Conservation (phyloP, 1,139 yeast species). For the Candida tetrigidarum region DNA sequence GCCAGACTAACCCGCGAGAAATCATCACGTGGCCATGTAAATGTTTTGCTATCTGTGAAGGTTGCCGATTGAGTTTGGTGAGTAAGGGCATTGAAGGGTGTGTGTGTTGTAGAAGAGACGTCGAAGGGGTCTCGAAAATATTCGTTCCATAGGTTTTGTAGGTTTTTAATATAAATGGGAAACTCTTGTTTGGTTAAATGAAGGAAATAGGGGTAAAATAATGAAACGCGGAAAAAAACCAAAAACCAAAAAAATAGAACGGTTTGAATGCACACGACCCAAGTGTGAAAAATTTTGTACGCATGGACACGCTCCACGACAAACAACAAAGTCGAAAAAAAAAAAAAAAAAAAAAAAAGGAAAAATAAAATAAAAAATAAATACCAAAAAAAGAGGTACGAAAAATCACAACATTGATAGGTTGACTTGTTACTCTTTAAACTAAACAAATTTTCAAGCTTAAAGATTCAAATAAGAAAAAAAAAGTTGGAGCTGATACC, state of each 20-base stretch:
- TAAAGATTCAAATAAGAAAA: too few relatives aligned
- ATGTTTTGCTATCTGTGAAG: slow-evolving; percentile 87
- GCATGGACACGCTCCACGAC: neutral
- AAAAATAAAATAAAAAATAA: neutral
- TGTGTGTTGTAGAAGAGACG: slow-evolving; percentile 81
- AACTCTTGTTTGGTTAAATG: too few relatives aligned
- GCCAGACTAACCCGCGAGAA: slow-evolving; percentile 75
- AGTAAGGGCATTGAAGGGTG: slow-evolving; percentile 77
- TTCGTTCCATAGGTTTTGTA: slow-evolving; percentile 46
- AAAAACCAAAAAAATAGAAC: too few relatives aligned
- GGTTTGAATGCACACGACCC: neutral
- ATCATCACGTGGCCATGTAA: slow-evolving; percentile 92
- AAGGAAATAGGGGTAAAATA: slow-evolving; percentile 1
- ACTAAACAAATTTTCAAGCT: too few relatives aligned
- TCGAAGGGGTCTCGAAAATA: slow-evolving; percentile 57
- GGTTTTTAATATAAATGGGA: too few relatives aligned
- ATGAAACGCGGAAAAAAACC: too few relatives aligned
- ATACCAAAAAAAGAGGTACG: neutral
- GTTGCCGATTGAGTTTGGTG: slow-evolving; percentile 78
- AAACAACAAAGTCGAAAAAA: neutral
- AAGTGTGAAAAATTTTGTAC: neutral
- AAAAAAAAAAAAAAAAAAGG: neutral
- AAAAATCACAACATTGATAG: slow-evolving; percentile 5
- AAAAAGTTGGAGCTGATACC: too few relatives aligned
- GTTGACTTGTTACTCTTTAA: too few relatives aligned